These are phyloP conservation scores for Termitomyces sp. DNA, from an alignment of 768 basidiomycete species.

Conservation along the genomic window DNA sequence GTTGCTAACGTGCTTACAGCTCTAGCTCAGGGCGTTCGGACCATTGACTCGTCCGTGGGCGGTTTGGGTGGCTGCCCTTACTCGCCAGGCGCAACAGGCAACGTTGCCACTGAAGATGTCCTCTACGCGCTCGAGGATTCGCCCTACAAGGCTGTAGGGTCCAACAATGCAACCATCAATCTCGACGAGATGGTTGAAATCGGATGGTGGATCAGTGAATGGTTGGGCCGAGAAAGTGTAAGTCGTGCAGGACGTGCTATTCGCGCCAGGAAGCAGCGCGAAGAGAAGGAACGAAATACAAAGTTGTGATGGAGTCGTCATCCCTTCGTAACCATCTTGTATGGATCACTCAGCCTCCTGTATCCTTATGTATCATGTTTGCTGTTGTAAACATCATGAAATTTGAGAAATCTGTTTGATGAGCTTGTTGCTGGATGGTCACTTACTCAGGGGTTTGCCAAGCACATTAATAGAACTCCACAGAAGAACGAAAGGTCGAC, in stretches of 20 bases:
- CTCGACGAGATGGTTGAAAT: slow-evolving; percentile 66
- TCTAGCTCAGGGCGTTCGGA: slow-evolving; percentile 67
- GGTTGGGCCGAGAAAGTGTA: slow-evolving; percentile 59
- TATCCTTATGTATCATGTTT: neutral
- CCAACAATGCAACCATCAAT: slow-evolving; percentile 36
- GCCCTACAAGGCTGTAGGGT: slow-evolving; percentile 47
- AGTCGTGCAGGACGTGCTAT: slow-evolving; percentile 77
- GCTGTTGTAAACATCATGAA: neutral
- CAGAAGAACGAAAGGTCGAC: too few relatives aligned
- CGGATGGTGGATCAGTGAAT: slow-evolving; percentile 77
- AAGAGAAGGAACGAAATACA: slow-evolving; percentile 2
- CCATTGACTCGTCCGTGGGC: slow-evolving; percentile 79
- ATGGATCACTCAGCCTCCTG: neutral
- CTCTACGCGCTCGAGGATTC: slow-evolving; percentile 75
- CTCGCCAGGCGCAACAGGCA: slow-evolving; percentile 93
- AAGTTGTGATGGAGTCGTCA: slow-evolving; percentile 4
- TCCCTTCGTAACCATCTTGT: neutral
- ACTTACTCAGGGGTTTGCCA: too few relatives aligned
- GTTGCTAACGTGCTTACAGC: slow-evolving; percentile 72
- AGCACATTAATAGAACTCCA: too few relatives aligned
- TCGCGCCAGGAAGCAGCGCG: slow-evolving; percentile 33
- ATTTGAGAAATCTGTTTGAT: too few relatives aligned
- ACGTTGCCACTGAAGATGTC: slow-evolving; percentile 91
- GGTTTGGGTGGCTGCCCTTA: slow-evolving; percentile 96
- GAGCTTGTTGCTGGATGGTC: too few relatives aligned